Percentiles rank a stretch among this genome's conserved stretches.
Conservation (phyloP, 352 stramenopile species). For the Thalassiosira hispida region DNA sequence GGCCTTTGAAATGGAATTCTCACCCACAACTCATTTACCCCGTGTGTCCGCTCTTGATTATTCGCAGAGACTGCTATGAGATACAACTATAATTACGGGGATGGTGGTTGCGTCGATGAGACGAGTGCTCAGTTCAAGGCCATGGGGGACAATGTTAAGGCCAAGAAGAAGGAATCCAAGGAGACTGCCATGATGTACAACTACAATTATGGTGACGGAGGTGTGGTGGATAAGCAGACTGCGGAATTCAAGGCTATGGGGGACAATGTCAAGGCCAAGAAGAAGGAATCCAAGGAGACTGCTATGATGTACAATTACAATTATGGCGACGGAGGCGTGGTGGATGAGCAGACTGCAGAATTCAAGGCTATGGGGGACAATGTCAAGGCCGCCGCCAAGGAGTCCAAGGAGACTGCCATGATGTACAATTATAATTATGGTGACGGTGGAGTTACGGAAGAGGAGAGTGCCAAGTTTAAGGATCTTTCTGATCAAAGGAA, state of each 20-base stretch:
- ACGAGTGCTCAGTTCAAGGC: not conserved
- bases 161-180: not conserved
- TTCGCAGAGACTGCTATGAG: constrained; percentile 5
- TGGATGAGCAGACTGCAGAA: not conserved
- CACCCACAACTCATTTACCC: not conserved
- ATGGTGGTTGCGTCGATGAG: constrained; percentile 15
- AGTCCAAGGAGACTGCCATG: constrained; percentile 8
- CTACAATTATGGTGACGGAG: no score
- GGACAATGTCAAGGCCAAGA: no score
- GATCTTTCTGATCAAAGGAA: not conserved
- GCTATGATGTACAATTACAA: constrained; percentile 21
- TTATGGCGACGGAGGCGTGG: constrained; percentile 7
- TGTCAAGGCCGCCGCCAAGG: constrained; percentile 1
- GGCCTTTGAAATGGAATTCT: no score
- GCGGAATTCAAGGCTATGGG: no score
- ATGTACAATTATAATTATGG: constrained; percentile 16
- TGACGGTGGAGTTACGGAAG: not conserved
- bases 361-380: constrained; percentile 13
- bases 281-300: no score
- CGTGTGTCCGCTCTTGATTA: no score
- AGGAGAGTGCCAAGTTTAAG: constrained; percentile 3
- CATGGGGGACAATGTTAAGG: constrained; percentile 6
- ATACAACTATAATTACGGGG: constrained; percentile 21
- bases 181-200: not conserved
- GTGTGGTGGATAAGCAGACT: not conserved